Percentiles rank a stretch among this genome's conserved stretches.
Conservation (phyloP, 345 rosid species). For the Moringa oleifera region DNA sequence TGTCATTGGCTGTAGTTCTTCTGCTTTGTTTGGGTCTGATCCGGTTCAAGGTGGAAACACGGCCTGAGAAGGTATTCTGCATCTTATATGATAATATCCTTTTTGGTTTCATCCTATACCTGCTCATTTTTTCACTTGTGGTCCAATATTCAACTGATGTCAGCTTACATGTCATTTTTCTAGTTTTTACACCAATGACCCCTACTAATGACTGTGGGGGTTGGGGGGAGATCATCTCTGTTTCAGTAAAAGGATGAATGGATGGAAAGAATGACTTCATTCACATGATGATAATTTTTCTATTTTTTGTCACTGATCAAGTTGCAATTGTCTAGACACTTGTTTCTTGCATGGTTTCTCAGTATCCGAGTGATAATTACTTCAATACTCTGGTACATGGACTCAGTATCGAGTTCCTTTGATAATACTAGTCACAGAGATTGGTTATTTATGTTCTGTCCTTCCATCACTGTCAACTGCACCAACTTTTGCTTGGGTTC, state of each 20-base stretch:
- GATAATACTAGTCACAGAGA: neutral
- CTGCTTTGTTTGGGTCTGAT: slow-evolving; percentile 82
- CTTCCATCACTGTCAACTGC: neutral
- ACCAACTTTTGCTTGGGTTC: neutral
- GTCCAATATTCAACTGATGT: neutral
- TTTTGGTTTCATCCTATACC: neutral
- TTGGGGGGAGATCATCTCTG: neutral
- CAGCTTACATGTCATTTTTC: neutral
- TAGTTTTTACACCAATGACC: neutral
- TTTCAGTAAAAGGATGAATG: neutral
- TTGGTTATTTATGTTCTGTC: neutral
- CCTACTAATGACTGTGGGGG: neutral
- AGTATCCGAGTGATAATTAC: neutral
- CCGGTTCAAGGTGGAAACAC: slow-evolving; percentile 92
- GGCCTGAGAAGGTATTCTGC: slow-evolving; percentile 80
- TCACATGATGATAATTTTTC: neutral
- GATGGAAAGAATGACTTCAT: neutral
- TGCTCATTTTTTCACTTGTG: neutral
- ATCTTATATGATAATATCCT: slow-evolving; percentile 5
- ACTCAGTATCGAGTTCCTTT: neutral
- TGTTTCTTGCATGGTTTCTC: neutral
- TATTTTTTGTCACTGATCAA: neutral
- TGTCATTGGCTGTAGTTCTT: slow-evolving; percentile 63
- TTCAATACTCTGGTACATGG: neutral
- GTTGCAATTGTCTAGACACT: neutral